Conservation (phyloP, 805 yeast species). For the Naumovozyma baii region DNA sequence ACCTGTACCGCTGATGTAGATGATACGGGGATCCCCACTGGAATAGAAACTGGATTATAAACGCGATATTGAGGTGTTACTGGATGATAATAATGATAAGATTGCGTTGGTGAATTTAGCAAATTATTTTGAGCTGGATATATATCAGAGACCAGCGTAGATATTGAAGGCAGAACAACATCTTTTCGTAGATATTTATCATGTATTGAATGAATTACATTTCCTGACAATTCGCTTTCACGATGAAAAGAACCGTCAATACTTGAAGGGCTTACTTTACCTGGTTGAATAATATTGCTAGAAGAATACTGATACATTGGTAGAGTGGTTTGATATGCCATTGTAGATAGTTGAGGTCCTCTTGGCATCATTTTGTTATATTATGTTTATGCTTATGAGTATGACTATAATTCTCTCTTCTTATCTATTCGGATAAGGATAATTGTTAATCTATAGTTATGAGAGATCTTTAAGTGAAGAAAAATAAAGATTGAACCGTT, state of each 20-base stretch:
- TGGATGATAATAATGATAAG: neutral
- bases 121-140: neutral
- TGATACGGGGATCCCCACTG: neutral
- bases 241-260: too few relatives aligned
- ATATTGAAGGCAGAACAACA: slow-evolving; percentile 3
- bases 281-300: neutral
- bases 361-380: neutral
- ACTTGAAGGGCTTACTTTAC: neutral
- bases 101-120: neutral
- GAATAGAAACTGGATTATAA: neutral
- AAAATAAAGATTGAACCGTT: too few relatives aligned
- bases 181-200: neutral
- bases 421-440: too few relatives aligned
- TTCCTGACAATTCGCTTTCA: too few relatives aligned
- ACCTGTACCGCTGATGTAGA: neutral
- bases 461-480: too few relatives aligned
- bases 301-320: neutral
- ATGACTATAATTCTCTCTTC: too few relatives aligned
- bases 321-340: neutral
- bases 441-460: too few relatives aligned
- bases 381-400: neutral
- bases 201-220: too few relatives aligned
- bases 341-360: neutral
- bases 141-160: slow-evolving; percentile 2
- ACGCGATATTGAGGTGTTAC: neutral